A percentile compares a stretch with the other conserved stretches of the same genome.
phyloP scores from a whole-genome alignment of 2,329 filamentous ascomycete genomes.

The Elsinoe batatas region DNA sequence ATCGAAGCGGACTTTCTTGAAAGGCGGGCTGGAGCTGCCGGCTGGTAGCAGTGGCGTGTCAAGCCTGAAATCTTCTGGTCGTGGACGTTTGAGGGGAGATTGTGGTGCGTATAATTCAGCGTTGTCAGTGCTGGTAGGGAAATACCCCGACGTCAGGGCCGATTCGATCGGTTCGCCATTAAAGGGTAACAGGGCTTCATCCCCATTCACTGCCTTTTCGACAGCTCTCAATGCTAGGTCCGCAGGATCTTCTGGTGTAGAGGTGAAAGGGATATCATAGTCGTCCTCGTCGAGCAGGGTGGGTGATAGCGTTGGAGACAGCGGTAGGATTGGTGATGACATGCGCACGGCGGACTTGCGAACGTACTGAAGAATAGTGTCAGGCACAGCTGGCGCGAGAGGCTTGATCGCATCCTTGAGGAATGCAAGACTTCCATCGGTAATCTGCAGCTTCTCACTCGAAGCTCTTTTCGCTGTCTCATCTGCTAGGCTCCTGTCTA shows the following conservation, averaged over 20 bases:
- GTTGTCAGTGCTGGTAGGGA: conserved; percentile 19
- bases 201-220: conserved; percentile 23
- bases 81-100: conserved; percentile 26
- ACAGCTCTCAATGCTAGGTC: conserved; percentile 19
- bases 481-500: conserved; percentile 13
- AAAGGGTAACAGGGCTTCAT: background rate
- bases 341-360: conserved; percentile 16
- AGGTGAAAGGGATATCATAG: conserved; percentile 19
- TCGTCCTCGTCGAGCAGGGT: conserved; percentile 20
- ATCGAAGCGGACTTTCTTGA: conserved; percentile 31
- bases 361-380: background rate
- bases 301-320: conserved; percentile 28
- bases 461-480: conserved; percentile 16
- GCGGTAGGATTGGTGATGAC: conserved; percentile 41
- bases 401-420: conserved; percentile 17
- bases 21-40: conserved; percentile 27
- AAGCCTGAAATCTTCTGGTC: conserved; percentile 32
- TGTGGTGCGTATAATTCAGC: conserved; percentile 17
- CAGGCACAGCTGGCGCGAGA: background rate
- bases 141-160: conserved; percentile 12
- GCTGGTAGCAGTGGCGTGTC: conserved; percentile 39
- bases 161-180: background rate
- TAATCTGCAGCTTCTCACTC: conserved; percentile 31
- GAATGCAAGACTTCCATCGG: conserved; percentile 21
- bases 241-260: conserved; percentile 24